These are phyloP conservation scores for Tulasnella calospora DNA, from an alignment of 768 basidiomycete genomes.

Conservation along the genomic window DNA sequence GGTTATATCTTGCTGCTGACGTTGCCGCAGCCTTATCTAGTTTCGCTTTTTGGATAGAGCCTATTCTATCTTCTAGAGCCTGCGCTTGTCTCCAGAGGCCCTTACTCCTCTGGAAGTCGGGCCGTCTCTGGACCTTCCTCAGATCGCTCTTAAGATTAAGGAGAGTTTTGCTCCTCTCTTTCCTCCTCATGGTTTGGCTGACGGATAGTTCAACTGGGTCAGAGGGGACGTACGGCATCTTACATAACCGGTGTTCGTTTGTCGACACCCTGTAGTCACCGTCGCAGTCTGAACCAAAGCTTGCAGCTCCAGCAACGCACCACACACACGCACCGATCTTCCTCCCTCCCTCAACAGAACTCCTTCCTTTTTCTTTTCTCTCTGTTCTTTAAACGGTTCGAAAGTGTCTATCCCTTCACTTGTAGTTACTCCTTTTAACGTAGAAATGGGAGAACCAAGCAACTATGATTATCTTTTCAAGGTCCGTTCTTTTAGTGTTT, in stretches of 20 bases:
- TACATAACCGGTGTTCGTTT: conserved; percentile 1
- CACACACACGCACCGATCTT: conserved; percentile 1
- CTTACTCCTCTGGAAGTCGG: too few species aligned
- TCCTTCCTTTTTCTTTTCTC: conserved; percentile 2
- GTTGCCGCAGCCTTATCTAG: too few species aligned
- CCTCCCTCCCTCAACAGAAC: neutral
- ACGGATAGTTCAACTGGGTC: too few species aligned
- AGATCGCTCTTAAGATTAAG: too few species aligned
- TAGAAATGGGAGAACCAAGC: conserved; percentile 77
- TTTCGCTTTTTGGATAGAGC: too few species aligned
- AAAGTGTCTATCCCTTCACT: conserved; percentile 8
- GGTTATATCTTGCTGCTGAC: too few species aligned
- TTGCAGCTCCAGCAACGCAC: neutral
- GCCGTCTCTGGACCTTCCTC: too few species aligned
- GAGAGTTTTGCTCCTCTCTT: too few species aligned
- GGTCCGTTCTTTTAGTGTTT: conserved; percentile 45
- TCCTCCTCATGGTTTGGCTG: too few species aligned
- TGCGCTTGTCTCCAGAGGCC: too few species aligned
- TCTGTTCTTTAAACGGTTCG: neutral
- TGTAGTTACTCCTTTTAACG: conserved; percentile 8
- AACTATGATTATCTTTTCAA: conserved; percentile 99
- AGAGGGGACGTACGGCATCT: neutral
- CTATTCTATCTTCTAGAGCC: too few species aligned
- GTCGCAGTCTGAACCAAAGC: neutral
- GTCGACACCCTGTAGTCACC: neutral